A percentile compares a stretch with the other conserved stretches of the same genome.
Evolutionary conservation across 2,329 filamentous ascomycete genomes (phyloP).

Genomic region (Septoria petroselini): DNA sequence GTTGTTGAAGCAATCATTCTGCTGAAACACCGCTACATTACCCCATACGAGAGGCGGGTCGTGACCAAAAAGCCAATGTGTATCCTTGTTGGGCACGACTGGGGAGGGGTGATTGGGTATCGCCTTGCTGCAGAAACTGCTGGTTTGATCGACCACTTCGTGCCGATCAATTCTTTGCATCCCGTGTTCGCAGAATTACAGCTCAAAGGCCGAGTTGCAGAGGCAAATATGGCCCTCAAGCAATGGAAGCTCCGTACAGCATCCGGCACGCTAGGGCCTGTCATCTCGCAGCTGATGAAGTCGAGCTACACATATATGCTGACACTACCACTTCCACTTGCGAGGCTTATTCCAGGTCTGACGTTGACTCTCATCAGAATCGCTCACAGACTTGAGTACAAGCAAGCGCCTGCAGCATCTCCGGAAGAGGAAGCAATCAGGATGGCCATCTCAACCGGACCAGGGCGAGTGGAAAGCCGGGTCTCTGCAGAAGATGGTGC

Average conservation of each 20-base stretch:
- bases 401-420: slow-evolving; percentile 10
- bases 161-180: slow-evolving; percentile 53
- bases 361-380: slow-evolving; percentile 47
- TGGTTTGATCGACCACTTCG: slow-evolving; percentile 54
- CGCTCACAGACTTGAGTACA: slow-evolving; percentile 22
- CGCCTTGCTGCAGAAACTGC: slow-evolving; percentile 59
- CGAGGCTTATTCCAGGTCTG: slow-evolving; percentile 38
- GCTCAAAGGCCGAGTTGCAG: slow-evolving; percentile 12
- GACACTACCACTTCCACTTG: slow-evolving; percentile 22
- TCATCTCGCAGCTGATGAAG: slow-evolving; percentile 48
- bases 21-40: slow-evolving; percentile 47
- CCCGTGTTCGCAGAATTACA: slow-evolving; percentile 18
- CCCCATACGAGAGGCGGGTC: background rate
- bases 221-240: slow-evolving; percentile 12
- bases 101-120: slow-evolving; percentile 50
- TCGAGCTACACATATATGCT: slow-evolving; percentile 48
- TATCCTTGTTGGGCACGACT: slow-evolving; percentile 48
- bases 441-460: slow-evolving; percentile 53
- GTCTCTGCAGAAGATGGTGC: slow-evolving; percentile 34
- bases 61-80: slow-evolving; percentile 32
- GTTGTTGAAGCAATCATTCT: slow-evolving; percentile 53
- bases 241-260: slow-evolving; percentile 12
- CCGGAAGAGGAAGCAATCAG: slow-evolving; percentile 14
- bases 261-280: slow-evolving; percentile 29
- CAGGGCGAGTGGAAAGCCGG: slow-evolving; percentile 46